These are phyloP conservation scores for Fagopyrum esculentum DNA, from an alignment of 148 eudicot species.

Conservation along the genomic window DNA sequence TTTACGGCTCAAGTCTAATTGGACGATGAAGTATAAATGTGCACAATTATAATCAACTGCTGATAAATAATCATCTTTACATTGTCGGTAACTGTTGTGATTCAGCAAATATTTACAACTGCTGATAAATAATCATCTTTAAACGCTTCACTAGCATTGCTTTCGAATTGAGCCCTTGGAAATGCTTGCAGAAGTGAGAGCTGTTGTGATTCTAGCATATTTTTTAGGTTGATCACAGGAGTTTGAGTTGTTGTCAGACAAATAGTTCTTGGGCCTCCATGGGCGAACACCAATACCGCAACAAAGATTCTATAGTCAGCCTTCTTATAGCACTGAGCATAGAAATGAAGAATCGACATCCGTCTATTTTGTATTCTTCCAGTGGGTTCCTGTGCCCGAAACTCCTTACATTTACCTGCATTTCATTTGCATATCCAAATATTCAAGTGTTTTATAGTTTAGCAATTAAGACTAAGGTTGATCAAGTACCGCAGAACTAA, in stretches of 20 bases:
- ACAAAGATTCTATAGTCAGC: constrained; percentile 74
- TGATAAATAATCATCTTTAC: too few species aligned
- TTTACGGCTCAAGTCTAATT: too few species aligned
- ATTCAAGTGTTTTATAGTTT: neutral
- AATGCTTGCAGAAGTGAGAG: neutral
- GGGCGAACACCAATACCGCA: constrained; percentile 86
- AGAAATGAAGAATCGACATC: constrained; percentile 93
- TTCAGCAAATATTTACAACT: too few species aligned
- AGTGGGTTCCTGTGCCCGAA: constrained; percentile 97
- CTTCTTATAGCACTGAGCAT: constrained; percentile 95
- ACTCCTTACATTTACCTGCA: constrained; percentile 93
- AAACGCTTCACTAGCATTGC: too few species aligned
- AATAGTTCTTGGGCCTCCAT: constrained; percentile 65
- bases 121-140: too few species aligned
- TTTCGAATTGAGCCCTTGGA: too few species aligned
- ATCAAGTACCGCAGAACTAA: constrained; percentile 72
- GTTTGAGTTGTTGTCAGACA: constrained; percentile 26
- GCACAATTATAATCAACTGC: too few species aligned
- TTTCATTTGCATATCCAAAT: constrained; percentile 18
- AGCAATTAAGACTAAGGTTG: neutral
- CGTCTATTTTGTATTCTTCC: constrained; percentile 97
- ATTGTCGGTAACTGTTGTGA: too few species aligned
- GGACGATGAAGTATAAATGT: too few species aligned
- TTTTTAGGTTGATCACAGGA: too few species aligned
- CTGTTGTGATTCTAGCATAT: too few species aligned